phyloP scores from a whole-genome alignment of 805 yeast species.

The Kluyveromyces starmeri region DNA sequence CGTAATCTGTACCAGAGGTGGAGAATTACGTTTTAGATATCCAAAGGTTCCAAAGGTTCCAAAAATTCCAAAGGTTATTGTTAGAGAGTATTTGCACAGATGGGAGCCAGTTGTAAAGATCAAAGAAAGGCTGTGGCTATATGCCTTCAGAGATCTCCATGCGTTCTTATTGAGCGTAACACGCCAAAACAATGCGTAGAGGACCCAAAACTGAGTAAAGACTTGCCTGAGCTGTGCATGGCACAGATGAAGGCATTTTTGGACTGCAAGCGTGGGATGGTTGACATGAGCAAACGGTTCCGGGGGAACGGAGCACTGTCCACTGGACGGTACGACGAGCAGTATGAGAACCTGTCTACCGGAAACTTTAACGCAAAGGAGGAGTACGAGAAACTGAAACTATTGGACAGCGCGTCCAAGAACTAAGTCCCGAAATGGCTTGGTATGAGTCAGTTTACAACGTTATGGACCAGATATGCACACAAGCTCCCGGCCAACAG shows the following conservation, averaged over 20 bases:
- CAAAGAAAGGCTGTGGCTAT: slow-evolving; percentile 92
- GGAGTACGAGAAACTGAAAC: slow-evolving; percentile 65
- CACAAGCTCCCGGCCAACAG: too few relatives aligned
- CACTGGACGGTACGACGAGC: slow-evolving; percentile 87
- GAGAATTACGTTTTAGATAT: too few relatives aligned
- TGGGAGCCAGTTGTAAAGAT: slow-evolving; percentile 85
- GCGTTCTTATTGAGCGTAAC: slow-evolving; percentile 83
- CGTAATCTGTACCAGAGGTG: too few relatives aligned
- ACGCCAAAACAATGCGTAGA: slow-evolving; percentile 84
- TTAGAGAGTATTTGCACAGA: too few relatives aligned
- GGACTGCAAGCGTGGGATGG: slow-evolving; percentile 85
- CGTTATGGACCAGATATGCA: too few relatives aligned
- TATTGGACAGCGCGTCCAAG: slow-evolving; percentile 45
- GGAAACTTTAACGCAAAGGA: slow-evolving; percentile 80
- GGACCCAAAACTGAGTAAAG: slow-evolving; percentile 64
- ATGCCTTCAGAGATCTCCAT: slow-evolving; percentile 92
- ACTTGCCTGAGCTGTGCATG: slow-evolving; percentile 79
- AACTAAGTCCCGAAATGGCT: slow-evolving; percentile 21
- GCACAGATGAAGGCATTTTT: slow-evolving; percentile 78
- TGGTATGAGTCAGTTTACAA: too few relatives aligned
- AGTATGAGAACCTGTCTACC: slow-evolving; percentile 62
- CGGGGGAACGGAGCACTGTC: slow-evolving; percentile 90
- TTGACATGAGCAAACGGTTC: slow-evolving; percentile 86
- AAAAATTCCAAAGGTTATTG: too few relatives aligned
- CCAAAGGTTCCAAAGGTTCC: too few relatives aligned